A percentile compares a stretch with the other conserved stretches of the same genome.
Conservation (phyloP, 2,329 filamentous ascomycete genomes). For the Claviceps spartinae region DNA sequence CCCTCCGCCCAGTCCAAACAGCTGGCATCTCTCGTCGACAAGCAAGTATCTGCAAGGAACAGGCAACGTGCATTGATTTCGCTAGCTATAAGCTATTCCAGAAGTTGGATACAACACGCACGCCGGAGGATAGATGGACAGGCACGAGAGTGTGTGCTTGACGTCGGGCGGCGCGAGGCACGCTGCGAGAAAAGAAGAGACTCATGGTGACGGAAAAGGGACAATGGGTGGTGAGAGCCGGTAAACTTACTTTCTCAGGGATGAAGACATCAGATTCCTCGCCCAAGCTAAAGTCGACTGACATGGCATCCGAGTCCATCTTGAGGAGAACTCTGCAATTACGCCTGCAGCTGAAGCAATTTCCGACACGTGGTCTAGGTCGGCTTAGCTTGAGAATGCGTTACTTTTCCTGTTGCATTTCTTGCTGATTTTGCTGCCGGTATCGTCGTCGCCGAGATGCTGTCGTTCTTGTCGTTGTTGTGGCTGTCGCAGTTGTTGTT, state of each 20-base stretch:
- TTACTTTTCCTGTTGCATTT: constrained; percentile 14
- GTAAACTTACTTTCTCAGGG: constrained; percentile 22
- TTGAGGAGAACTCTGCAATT: constrained; percentile 11
- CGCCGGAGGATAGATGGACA: too few species aligned
- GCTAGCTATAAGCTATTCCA: too few species aligned
- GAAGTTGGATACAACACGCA: too few species aligned
- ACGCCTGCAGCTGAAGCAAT: neutral
- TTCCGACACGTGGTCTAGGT: neutral
- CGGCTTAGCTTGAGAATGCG: constrained; percentile 8
- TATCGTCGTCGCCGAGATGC: constrained; percentile 11
- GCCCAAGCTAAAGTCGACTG: constrained; percentile 28
- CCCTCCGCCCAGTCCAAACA: neutral
- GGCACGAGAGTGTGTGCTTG: too few species aligned
- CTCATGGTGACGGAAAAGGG: too few species aligned
- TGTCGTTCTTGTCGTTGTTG: constrained; percentile 9
- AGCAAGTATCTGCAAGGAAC: neutral
- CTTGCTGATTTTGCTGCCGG: constrained; percentile 10
- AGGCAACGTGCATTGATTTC: too few species aligned
- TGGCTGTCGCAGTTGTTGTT: constrained; percentile 14
- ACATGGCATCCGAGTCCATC: constrained; percentile 45
- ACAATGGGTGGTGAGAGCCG: too few species aligned
- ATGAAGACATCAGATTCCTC: constrained; percentile 29
- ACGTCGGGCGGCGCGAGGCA: too few species aligned
- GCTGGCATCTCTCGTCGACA: neutral
- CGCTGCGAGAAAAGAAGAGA: too few species aligned